Conservation (phyloP, 1,284 basidiomycete species). For the Marasmius sp. region DNA sequence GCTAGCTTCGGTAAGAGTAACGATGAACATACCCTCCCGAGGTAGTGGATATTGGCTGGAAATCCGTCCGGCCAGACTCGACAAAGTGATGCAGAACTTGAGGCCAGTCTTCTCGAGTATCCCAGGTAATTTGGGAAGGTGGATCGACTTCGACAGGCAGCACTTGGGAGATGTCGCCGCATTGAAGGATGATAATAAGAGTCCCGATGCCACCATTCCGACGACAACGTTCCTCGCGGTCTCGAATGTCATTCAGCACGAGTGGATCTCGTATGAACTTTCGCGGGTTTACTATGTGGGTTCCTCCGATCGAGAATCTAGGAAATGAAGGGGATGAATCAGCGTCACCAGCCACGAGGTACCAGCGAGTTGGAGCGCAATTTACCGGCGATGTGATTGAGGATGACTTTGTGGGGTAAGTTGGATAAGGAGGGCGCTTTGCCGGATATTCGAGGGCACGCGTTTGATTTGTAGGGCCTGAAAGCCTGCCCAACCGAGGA, state of each 20-base stretch:
- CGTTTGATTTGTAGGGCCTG: slow-evolving; percentile 78
- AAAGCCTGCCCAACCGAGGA: slow-evolving; percentile 77
- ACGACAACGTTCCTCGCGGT: slow-evolving; percentile 75
- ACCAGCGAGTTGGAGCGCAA: slow-evolving; percentile 11
- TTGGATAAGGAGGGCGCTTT: slow-evolving; percentile 70
- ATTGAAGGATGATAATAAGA: slow-evolving; percentile 71
- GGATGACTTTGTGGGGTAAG: slow-evolving; percentile 52
- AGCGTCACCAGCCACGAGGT: background rate
- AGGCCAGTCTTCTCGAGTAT: slow-evolving; percentile 68
- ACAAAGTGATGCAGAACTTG: slow-evolving; percentile 68
- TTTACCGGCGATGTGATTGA: slow-evolving; percentile 65
- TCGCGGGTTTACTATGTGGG: slow-evolving; percentile 62
- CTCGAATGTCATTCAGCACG: slow-evolving; percentile 69
- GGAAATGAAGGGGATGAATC: slow-evolving; percentile 14
- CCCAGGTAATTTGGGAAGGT: slow-evolving; percentile 72
- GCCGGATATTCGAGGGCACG: slow-evolving; percentile 70
- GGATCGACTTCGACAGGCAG: slow-evolving; percentile 82
- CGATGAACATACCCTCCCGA: slow-evolving; percentile 50
- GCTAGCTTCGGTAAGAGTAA: background rate
- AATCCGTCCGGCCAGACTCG: slow-evolving; percentile 70
- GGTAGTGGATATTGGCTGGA: slow-evolving; percentile 76
- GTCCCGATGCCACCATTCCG: slow-evolving; percentile 71
- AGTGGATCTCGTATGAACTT: slow-evolving; percentile 71
- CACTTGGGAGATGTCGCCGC: slow-evolving; percentile 70
- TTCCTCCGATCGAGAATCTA: slow-evolving; percentile 65